Percentiles rank a stretch among this genome's conserved stretches.
Conservation (phyloP, 768 basidiomycete species). For the Gymnopilus dilepis region DNA sequence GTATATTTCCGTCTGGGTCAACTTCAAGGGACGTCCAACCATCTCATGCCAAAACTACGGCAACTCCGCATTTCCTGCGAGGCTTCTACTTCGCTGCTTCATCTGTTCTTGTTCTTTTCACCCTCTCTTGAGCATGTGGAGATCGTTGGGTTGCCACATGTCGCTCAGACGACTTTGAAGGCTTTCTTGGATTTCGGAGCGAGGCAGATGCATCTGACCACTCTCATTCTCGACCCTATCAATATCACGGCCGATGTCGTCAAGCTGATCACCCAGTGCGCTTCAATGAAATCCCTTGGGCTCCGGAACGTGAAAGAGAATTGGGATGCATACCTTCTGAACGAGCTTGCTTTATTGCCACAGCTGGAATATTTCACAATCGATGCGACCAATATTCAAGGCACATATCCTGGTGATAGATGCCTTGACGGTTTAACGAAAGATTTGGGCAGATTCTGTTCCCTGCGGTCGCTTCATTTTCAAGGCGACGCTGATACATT, state of each 20-base stretch:
- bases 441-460: too few relatives aligned
- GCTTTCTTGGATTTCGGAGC: not conserved
- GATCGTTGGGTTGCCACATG: not conserved
- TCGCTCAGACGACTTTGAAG: not conserved
- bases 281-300: not conserved
- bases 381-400: not conserved
- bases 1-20: not conserved
- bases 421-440: not conserved
- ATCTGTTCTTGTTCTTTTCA: constrained; percentile 2
- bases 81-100: not conserved
- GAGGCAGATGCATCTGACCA: not conserved
- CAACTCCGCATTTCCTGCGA: not conserved
- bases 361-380: not conserved
- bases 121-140: not conserved
- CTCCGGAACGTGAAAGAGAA: not conserved
- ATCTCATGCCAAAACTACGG: not conserved
- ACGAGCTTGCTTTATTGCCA: not conserved
- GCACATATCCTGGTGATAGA: not conserved
- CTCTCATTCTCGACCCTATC: constrained; percentile 4
- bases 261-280: not conserved
- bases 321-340: not conserved
- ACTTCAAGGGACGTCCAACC: not conserved
- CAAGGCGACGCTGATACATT: too few relatives aligned
- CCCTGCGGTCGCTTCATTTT: too few relatives aligned
- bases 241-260: not conserved